phyloP scores from a whole-genome alignment of 176 grass and related monocot genomes.

The Areca catechu region DNA sequence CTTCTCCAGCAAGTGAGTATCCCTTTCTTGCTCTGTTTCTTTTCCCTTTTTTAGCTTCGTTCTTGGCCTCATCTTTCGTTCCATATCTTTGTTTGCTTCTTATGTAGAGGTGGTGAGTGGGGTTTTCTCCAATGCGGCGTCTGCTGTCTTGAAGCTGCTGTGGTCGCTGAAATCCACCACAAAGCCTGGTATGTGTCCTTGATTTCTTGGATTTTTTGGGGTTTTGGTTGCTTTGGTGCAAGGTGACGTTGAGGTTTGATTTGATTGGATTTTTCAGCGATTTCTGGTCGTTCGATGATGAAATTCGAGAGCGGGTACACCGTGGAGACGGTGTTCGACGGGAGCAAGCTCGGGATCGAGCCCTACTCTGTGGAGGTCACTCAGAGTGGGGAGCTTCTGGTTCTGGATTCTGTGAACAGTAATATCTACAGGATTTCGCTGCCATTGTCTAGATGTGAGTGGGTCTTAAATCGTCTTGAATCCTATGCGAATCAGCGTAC shows the following conservation, averaged over 20 bases:
- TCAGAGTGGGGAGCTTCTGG: slow-evolving; percentile 64
- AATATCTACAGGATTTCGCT: slow-evolving; percentile 77
- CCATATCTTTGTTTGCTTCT: neutral
- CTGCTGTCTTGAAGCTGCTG: slow-evolving; percentile 50
- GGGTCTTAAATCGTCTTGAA: slow-evolving; percentile 6
- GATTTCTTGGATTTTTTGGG: slow-evolving; percentile 18
- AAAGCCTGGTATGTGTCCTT: slow-evolving; percentile 43
- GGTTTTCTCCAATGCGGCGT: slow-evolving; percentile 46
- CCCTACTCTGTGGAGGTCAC: slow-evolving; percentile 72
- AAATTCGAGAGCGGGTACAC: slow-evolving; percentile 87
- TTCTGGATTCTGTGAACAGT: slow-evolving; percentile 98
- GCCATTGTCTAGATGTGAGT: slow-evolving; percentile 80
- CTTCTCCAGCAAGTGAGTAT: slow-evolving; percentile 58
- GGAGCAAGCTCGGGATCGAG: slow-evolving; percentile 95
- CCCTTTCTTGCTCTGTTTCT: slow-evolving; percentile 1
- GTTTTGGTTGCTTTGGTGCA: neutral
- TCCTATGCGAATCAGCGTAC: neutral
- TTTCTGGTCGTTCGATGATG: slow-evolving; percentile 50
- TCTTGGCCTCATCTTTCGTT: neutral
- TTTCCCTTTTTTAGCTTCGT: neutral
- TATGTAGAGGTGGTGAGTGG: slow-evolving; percentile 51
- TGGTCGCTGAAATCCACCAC: slow-evolving; percentile 83
- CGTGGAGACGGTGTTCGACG: slow-evolving; percentile 93
- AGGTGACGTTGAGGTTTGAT: neutral
- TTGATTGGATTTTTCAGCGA: slow-evolving; percentile 18